Conservation (phyloP, 2,329 filamentous ascomycete species). For the Escovopsis sp. region DNA sequence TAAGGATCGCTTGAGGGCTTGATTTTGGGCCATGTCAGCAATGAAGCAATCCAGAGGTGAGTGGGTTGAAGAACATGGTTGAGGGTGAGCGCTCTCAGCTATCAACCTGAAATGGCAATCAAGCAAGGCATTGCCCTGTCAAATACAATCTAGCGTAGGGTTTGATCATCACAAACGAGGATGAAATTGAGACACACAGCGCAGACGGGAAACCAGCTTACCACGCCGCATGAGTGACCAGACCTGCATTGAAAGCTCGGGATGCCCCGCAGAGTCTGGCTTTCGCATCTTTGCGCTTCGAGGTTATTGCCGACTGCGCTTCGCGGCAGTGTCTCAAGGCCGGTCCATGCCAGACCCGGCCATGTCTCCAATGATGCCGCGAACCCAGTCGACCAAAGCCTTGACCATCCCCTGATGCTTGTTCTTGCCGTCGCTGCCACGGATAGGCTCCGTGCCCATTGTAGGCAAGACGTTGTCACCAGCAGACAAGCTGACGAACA, state of each 20-base stretch:
- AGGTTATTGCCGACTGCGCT: too few relatives aligned
- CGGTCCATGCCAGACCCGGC: conserved; percentile 13
- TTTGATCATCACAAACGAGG: conserved; percentile 23
- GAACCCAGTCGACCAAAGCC: conserved; percentile 44
- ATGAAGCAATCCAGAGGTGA: too few relatives aligned
- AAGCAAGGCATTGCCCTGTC: conserved; percentile 21
- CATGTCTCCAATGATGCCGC: conserved; percentile 36
- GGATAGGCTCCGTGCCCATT: conserved; percentile 55
- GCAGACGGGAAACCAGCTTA: conserved; percentile 4
- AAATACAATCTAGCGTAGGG: conserved; percentile 35
- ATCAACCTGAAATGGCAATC: conserved; percentile 18
- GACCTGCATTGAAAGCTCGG: too few relatives aligned
- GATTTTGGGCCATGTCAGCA: too few relatives aligned
- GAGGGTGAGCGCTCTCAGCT: conserved; percentile 11
- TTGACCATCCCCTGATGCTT: conserved; percentile 52
- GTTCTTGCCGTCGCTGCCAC: conserved; percentile 30
- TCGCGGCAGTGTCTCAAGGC: conserved; percentile 2
- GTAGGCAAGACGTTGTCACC: conserved; percentile 90
- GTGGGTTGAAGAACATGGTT: background rate
- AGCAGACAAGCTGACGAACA: conserved; percentile 88
- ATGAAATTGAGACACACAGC: background rate
- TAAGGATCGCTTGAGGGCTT: too few relatives aligned
- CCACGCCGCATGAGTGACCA: background rate
- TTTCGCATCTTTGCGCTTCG: too few relatives aligned
- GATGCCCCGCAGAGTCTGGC: too few relatives aligned